phyloP scores from a whole-genome alignment of 2,329 filamentous ascomycete genomes.

The Phaeosphaeriaceae sp. region DNA sequence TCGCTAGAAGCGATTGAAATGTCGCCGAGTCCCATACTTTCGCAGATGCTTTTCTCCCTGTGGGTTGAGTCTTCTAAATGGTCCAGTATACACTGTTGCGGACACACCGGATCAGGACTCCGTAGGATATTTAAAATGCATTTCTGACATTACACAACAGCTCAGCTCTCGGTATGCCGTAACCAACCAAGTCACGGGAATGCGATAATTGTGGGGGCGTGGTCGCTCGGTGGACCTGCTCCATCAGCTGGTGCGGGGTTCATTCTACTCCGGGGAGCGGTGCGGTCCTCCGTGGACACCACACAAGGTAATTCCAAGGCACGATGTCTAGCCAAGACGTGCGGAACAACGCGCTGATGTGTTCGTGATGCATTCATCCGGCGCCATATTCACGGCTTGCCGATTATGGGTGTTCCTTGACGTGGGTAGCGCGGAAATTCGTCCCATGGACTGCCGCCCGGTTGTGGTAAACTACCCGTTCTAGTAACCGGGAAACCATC shows the following conservation, averaged over 20 bases:
- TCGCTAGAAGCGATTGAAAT: slow-evolving; percentile 48
- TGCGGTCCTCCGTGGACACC: neutral
- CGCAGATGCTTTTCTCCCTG: no score
- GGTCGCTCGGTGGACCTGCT: neutral
- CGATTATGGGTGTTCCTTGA: neutral
- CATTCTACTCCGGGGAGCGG: neutral
- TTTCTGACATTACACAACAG: neutral
- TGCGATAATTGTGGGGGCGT: neutral
- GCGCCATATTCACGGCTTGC: neutral
- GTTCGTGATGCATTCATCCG: neutral
- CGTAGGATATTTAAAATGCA: neutral
- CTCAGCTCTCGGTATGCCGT: neutral
- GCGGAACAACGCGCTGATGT: neutral
- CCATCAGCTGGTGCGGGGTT: neutral
- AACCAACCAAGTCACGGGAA: neutral
- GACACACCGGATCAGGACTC: neutral
- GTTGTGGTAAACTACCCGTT: neutral
- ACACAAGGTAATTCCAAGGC: neutral
- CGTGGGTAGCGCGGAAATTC: neutral
- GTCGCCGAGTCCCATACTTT: slow-evolving; percentile 30
- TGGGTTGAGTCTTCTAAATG: no score
- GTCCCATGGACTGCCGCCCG: neutral
- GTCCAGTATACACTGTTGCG: no score
- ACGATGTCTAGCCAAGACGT: neutral
- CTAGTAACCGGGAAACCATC: neutral